These are phyloP conservation scores for Fragaria ananassa DNA, from an alignment of 306 rosid genomes.

Conservation along the genomic window DNA sequence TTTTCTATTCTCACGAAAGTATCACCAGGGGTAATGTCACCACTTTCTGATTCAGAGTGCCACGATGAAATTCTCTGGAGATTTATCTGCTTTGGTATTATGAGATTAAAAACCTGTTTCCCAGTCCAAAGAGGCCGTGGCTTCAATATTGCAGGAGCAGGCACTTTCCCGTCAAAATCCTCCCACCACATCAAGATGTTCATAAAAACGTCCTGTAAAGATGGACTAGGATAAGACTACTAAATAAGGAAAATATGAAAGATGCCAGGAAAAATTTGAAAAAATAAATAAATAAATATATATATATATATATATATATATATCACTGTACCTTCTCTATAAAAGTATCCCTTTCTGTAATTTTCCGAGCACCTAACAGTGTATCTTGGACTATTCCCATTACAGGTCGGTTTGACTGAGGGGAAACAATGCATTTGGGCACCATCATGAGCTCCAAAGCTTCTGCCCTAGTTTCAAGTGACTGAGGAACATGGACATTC, in stretches of 20 bases:
- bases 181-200: slow-evolving; percentile 99
- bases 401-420: slow-evolving; percentile 92
- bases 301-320: background rate
- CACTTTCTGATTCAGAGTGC: slow-evolving; percentile 78
- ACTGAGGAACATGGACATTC: slow-evolving; percentile 99
- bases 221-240: slow-evolving; percentile 23
- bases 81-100: slow-evolving; percentile 90
- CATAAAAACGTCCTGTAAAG: slow-evolving; percentile 90
- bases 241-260: slow-evolving; percentile 14
- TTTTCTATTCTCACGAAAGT: slow-evolving; percentile 89
- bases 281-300: background rate
- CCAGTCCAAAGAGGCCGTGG: slow-evolving; percentile 99
- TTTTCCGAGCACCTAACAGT: slow-evolving; percentile 81
- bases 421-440: slow-evolving; percentile 97
- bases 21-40: slow-evolving; percentile 86
- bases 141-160: slow-evolving; percentile 87
- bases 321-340: slow-evolving; percentile 68
- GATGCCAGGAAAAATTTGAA: background rate
- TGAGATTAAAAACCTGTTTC: slow-evolving; percentile 93
- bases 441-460: slow-evolving; percentile 99
- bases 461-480: slow-evolving; percentile 97
- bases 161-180: slow-evolving; percentile 96
- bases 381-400: slow-evolving; percentile 99
- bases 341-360: slow-evolving; percentile 89
- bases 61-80: slow-evolving; percentile 83